Percentiles rank a stretch among this genome's conserved stretches.
phyloP scores from a whole-genome alignment of 352 stramenopile genomes.

The Pelagophyceae sp. region DNA sequence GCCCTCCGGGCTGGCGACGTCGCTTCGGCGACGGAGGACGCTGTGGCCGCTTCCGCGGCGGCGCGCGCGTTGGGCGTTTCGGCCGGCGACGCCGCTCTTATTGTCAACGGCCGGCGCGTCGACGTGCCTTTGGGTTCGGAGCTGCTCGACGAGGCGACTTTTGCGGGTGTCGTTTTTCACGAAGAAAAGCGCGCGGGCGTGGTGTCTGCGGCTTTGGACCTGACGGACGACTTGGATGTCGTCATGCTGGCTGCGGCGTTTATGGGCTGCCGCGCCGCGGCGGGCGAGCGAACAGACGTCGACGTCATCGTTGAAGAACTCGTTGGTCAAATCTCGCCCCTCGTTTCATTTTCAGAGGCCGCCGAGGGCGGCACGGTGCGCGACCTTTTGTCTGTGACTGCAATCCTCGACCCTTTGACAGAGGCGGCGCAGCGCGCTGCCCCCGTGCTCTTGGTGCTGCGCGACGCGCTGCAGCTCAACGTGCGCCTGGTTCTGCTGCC shows the following conservation, averaged over 20 bases:
- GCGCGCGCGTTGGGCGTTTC: background rate
- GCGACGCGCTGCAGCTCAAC: conserved; percentile 31
- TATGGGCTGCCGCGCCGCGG: conserved; percentile 7
- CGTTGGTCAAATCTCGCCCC: background rate
- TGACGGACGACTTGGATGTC: background rate
- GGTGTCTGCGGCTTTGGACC: too few relatives aligned
- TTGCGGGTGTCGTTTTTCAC: too few relatives aligned
- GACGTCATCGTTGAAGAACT: conserved; percentile 58
- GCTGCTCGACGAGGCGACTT: too few relatives aligned
- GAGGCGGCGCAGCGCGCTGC: conserved; percentile 61
- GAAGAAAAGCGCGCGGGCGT: too few relatives aligned
- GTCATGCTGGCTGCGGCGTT: background rate
- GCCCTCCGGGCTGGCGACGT: background rate
- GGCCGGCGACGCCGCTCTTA: conserved; percentile 13
- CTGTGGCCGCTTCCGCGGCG: background rate
- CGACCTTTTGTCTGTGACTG: conserved; percentile 28
- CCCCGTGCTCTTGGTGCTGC: conserved; percentile 20
- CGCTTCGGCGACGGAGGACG: background rate
- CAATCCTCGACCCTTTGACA: conserved; percentile 77
- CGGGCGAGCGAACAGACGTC: conserved; percentile 36
- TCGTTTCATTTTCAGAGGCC: background rate
- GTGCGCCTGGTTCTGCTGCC: conserved; percentile 44
- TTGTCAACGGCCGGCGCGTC: conserved; percentile 25
- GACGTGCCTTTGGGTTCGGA: too few relatives aligned
- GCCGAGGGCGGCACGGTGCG: background rate